Evolutionary conservation across 73 alveolate species (phyloP).

Genomic region (Paramecium sexaurelia): DNA sequence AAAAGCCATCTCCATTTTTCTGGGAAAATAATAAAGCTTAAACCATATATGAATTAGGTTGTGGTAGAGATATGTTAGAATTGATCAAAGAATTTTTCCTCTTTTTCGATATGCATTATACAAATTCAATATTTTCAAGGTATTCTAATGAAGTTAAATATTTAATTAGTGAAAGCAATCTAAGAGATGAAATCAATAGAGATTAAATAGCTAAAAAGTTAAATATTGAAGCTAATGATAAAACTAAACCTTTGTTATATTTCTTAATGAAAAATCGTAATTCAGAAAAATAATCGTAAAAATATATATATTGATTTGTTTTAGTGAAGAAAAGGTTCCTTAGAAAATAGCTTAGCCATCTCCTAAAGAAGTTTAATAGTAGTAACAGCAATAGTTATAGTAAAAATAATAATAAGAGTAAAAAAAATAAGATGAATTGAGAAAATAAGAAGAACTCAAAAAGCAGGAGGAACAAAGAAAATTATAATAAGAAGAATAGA

Average conservation of each 20-base stretch:
- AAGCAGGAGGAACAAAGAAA: not conserved
- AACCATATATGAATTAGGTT: slow-evolving; percentile 38
- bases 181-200: slow-evolving; percentile 64
- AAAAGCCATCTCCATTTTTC: slow-evolving; percentile 66
- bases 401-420: not conserved
- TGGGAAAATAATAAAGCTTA: slow-evolving; percentile 67
- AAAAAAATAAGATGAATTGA: not conserved
- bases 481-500: not conserved
- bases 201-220: slow-evolving; percentile 57
- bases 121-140: slow-evolving; percentile 62
- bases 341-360: slow-evolving; percentile 6
- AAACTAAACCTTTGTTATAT: slow-evolving; percentile 44
- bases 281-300: not conserved
- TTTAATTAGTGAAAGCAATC: slow-evolving; percentile 52
- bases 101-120: slow-evolving; percentile 64
- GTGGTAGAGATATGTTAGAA: slow-evolving; percentile 57
- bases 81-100: slow-evolving; percentile 61
- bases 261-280: not conserved
- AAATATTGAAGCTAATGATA: slow-evolving; percentile 30
- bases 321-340: not conserved
- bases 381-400: not conserved
- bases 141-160: not conserved
- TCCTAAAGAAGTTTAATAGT: slow-evolving; percentile 2
- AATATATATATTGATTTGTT: not conserved
- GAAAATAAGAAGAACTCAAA: slow-evolving; percentile 30